Percentiles rank a stretch among this genome's conserved stretches.
phyloP scores from a whole-genome alignment of 2,329 filamentous ascomycete species.

The Chaetomium olivaceum region DNA sequence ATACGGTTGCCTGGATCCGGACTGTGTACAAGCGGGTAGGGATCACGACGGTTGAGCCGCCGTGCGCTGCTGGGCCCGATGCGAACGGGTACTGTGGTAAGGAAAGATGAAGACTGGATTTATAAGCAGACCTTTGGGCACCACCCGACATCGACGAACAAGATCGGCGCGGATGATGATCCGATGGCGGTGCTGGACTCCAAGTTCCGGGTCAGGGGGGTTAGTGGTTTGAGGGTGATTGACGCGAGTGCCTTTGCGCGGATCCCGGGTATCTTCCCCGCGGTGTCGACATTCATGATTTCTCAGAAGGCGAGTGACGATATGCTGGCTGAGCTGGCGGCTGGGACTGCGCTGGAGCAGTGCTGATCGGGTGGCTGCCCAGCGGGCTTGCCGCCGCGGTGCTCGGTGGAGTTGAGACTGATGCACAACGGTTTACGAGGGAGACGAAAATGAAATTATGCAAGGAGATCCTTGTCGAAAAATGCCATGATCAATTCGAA shows the following conservation, averaged over 20 bases:
- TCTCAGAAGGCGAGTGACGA: slow-evolving; percentile 63
- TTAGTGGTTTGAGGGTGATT: slow-evolving; percentile 58
- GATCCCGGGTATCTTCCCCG: slow-evolving; percentile 51
- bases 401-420: too few species aligned
- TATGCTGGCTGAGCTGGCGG: slow-evolving; percentile 43
- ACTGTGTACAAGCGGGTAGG: slow-evolving; percentile 27
- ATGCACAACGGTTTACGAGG: too few species aligned
- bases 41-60: slow-evolving; percentile 31
- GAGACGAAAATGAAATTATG: too few species aligned
- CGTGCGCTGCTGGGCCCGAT: slow-evolving; percentile 20
- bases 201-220: slow-evolving; percentile 58
- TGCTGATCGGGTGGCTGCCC: slow-evolving; percentile 2
- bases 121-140: slow-evolving; percentile 55
- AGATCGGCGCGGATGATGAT: slow-evolving; percentile 58
- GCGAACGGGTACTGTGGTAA: slow-evolving; percentile 31
- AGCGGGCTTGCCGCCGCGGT: too few species aligned
- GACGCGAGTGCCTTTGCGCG: slow-evolving; percentile 53
- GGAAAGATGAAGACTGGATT: slow-evolving; percentile 44
- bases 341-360: slow-evolving; percentile 24
- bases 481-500: neutral
- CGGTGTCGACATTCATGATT: slow-evolving; percentile 57
- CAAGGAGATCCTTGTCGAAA: too few species aligned
- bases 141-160: slow-evolving; percentile 57
- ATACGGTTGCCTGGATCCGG: slow-evolving; percentile 28
- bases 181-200: slow-evolving; percentile 58